phyloP scores from a whole-genome alignment of 805 yeast species.

The Tetrapisispora fleetii region DNA sequence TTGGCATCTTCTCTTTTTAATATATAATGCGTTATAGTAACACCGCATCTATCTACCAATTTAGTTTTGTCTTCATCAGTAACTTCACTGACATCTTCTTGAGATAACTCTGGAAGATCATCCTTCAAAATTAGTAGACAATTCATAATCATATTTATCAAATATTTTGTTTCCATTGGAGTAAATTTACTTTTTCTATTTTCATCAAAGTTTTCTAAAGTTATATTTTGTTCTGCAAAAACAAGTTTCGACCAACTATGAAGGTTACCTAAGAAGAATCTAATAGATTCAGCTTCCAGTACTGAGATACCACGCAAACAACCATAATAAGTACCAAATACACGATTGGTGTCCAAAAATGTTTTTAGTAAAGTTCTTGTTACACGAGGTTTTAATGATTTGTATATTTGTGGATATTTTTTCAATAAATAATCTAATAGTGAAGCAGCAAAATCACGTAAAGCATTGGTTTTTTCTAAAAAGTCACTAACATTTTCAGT shows the following conservation, averaged over 20 bases:
- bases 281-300: conserved; percentile 78
- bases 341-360: conserved; percentile 71
- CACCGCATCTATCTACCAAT: conserved; percentile 53
- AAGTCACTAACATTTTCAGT: conserved; percentile 23
- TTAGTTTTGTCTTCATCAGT: conserved; percentile 32
- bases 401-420: conserved; percentile 74
- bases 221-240: conserved; percentile 29
- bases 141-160: conserved; percentile 44
- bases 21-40: conserved; percentile 41
- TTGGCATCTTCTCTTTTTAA: conserved; percentile 38
- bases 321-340: conserved; percentile 87
- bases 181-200: conserved; percentile 23
- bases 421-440: conserved; percentile 68
- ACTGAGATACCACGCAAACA: conserved; percentile 76
- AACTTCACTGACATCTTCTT: conserved; percentile 32
- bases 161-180: conserved; percentile 38
- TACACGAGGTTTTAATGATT: conserved; percentile 84
- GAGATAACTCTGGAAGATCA: conserved; percentile 24
- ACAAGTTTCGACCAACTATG: conserved; percentile 67
- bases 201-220: conserved; percentile 14
- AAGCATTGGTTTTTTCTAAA: conserved; percentile 39
- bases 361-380: conserved; percentile 89
- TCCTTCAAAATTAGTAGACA: conserved; percentile 41
- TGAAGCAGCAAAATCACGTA: conserved; percentile 83
- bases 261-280: conserved; percentile 77